These are phyloP conservation scores for Cercophora newfieldiana DNA, from an alignment of 495 filamentous ascomycete genomes.

Conservation along the genomic window DNA sequence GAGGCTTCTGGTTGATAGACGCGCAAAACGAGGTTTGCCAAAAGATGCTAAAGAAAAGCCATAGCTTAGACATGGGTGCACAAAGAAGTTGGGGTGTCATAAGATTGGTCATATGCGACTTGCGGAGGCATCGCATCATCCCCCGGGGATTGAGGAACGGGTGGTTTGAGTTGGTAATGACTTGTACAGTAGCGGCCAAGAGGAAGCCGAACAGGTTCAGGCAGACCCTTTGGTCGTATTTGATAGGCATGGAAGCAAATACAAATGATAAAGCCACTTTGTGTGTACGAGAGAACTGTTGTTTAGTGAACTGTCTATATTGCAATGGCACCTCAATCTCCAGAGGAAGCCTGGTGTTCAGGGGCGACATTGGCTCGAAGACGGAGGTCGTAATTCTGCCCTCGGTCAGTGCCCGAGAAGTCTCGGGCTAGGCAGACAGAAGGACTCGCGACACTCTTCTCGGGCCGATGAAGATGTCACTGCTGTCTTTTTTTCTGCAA, in stretches of 20 bases:
- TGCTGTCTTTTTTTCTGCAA: background rate
- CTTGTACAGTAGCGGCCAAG: slow-evolving; percentile 5
- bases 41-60: background rate
- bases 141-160: background rate
- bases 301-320: background rate
- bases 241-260: background rate
- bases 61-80: background rate
- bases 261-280: background rate
- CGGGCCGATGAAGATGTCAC: background rate
- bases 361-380: background rate
- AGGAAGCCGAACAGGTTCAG: background rate
- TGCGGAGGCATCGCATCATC: background rate
- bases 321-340: background rate
- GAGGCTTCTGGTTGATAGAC: slow-evolving; percentile 1
- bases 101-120: slow-evolving; percentile 2
- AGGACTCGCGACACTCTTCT: background rate
- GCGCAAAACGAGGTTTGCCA: background rate
- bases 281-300: background rate
- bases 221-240: background rate
- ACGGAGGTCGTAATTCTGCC: background rate
- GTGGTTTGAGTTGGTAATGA: background rate
- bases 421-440: background rate
- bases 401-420: background rate
- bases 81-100: background rate
- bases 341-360: background rate